phyloP scores from a whole-genome alignment of 768 basidiomycete genomes.

The Kwoniella europaea region DNA sequence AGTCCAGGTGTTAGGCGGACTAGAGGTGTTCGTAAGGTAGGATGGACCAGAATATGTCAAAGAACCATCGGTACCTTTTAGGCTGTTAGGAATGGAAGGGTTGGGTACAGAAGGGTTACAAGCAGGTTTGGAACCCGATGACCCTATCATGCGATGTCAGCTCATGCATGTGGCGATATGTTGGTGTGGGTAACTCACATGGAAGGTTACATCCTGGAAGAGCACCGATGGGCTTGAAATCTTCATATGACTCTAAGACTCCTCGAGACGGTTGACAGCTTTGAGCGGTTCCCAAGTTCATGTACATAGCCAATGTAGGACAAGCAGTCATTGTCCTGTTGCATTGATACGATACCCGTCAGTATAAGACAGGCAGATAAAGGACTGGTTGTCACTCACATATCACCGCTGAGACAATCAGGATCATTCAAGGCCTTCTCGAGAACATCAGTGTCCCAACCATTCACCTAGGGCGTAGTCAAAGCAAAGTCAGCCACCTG shows the following conservation, averaged over 20 bases:
- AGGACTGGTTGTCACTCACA: slow-evolving; percentile 2
- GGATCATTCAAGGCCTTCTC: slow-evolving; percentile 63
- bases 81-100: slow-evolving; percentile 1
- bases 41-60: slow-evolving; percentile 14
- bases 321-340: slow-evolving; percentile 31
- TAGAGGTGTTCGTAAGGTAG: neutral
- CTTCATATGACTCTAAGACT: slow-evolving; percentile 11
- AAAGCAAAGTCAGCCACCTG: too few species aligned
- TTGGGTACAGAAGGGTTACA: slow-evolving; percentile 10
- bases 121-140: slow-evolving; percentile 29
- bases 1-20: slow-evolving; percentile 19
- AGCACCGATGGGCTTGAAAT: slow-evolving; percentile 9
- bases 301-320: slow-evolving; percentile 21
- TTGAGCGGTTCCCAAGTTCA: slow-evolving; percentile 24
- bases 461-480: slow-evolving; percentile 57
- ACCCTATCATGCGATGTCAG: slow-evolving; percentile 15
- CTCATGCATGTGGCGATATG: neutral
- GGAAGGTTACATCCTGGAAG: slow-evolving; percentile 31
- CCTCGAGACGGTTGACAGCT: slow-evolving; percentile 31
- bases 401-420: slow-evolving; percentile 28
- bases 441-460: slow-evolving; percentile 67
- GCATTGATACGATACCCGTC: neutral
- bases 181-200: slow-evolving; percentile 16
- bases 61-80: slow-evolving; percentile 27
- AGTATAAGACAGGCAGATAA: neutral